A percentile compares a stretch with the other conserved stretches of the same genome.
phyloP scores from a whole-genome alignment of 371 early-diverging fungal genomes.

The Blyttiomyces sp. region DNA sequence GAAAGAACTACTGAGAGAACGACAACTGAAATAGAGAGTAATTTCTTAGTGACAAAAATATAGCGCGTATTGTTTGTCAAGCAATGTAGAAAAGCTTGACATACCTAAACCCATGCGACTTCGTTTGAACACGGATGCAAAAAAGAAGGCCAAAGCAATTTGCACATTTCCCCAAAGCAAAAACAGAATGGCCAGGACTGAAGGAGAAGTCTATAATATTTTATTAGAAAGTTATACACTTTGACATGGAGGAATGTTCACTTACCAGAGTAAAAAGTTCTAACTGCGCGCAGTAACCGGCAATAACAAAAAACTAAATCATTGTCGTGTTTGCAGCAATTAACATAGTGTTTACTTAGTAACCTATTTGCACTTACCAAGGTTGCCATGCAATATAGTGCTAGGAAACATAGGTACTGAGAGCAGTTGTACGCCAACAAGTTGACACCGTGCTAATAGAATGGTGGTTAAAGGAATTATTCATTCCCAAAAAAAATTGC shows the following conservation, averaged over 20 bases:
- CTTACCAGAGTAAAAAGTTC: not conserved
- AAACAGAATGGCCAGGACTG: conserved; percentile 51
- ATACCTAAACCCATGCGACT: conserved; percentile 53
- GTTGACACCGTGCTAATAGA: conserved; percentile 65
- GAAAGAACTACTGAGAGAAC: too few relatives aligned
- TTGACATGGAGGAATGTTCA: not conserved
- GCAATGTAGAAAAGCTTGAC: too few relatives aligned
- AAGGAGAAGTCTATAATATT: conserved; percentile 33
- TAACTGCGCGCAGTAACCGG: not conserved
- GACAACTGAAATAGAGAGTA: too few relatives aligned
- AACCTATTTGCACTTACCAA: not conserved
- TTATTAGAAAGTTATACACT: not conserved
- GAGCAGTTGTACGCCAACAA: conserved; percentile 55
- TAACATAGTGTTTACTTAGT: not conserved
- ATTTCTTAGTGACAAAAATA: too few relatives aligned
- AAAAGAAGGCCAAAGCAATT: conserved; percentile 62
- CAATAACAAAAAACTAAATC: not conserved
- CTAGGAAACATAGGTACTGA: conserved; percentile 60
- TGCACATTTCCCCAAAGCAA: conserved; percentile 63
- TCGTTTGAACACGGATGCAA: conserved; percentile 58
- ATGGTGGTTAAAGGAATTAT: conserved; percentile 20
- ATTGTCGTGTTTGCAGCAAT: too few relatives aligned
- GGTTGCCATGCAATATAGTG: too few relatives aligned
- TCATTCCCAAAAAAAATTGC: not conserved
- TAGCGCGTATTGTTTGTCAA: too few relatives aligned